Evolutionary conservation across 129 eudicot species (phyloP).

Genomic region (Tagetes erecta): DNA sequence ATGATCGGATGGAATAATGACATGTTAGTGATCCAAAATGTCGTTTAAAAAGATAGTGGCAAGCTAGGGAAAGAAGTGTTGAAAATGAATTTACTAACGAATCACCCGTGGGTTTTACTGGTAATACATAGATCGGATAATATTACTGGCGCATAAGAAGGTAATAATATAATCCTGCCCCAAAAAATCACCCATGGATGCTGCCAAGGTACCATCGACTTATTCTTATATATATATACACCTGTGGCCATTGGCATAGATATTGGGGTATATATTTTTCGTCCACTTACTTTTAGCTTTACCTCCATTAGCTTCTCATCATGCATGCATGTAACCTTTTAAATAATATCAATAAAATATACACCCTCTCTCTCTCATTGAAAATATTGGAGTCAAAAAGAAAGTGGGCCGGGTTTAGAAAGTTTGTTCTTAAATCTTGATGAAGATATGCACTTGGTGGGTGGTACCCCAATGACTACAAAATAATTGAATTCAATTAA

Average conservation of each 20-base stretch:
- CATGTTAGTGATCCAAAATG: too few relatives aligned
- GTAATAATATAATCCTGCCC: too few relatives aligned
- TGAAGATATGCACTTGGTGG: constrained; percentile 32
- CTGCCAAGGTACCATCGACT: too few relatives aligned
- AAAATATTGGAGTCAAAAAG: constrained; percentile 35
- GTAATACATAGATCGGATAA: too few relatives aligned
- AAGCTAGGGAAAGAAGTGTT: too few relatives aligned
- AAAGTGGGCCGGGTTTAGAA: constrained; percentile 43
- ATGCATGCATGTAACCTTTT: constrained; percentile 9
- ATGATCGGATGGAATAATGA: too few relatives aligned
- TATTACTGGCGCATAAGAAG: too few relatives aligned
- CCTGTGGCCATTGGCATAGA: constrained; percentile 21
- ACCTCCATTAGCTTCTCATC: constrained; percentile 14
- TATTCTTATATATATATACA: constrained; percentile 1
- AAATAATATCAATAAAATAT: constrained; percentile 17
- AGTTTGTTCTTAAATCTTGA: constrained; percentile 31
- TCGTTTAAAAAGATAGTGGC: too few relatives aligned
- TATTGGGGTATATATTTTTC: constrained; percentile 21
- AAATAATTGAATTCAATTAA: constrained; percentile 28
- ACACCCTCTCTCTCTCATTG: background rate
- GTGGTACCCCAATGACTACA: constrained; percentile 36
- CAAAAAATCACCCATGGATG: too few relatives aligned
- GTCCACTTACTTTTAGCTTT: constrained; percentile 29
- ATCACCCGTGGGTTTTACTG: too few relatives aligned
- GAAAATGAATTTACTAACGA: too few relatives aligned